phyloP scores from a whole-genome alignment of 2,329 filamentous ascomycete species.

The Verticillium albo-atrum region DNA sequence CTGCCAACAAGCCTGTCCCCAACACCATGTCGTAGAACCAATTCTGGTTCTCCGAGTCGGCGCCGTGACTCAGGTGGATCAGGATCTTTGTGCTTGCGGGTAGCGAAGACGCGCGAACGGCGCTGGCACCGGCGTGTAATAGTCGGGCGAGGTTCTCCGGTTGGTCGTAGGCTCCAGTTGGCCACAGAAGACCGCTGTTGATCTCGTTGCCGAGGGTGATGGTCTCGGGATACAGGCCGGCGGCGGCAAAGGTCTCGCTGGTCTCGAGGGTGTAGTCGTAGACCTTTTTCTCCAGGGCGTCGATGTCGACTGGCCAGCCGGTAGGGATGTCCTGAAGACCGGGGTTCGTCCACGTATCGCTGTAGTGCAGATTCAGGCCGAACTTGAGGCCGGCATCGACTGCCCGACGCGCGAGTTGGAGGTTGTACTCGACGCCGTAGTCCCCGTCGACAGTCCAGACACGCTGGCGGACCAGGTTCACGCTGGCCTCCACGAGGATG shows the following conservation, averaged over 20 bases:
- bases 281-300: neutral
- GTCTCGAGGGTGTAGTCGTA: neutral
- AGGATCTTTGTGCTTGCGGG: neutral
- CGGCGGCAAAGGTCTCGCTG: neutral
- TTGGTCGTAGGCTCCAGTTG: neutral
- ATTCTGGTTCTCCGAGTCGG: neutral
- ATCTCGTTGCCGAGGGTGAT: slow-evolving; percentile 3
- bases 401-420: neutral
- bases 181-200: neutral
- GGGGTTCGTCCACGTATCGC: slow-evolving; percentile 1
- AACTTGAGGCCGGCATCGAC: neutral
- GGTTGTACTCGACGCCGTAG: slow-evolving; percentile 1
- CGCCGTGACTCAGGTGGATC: neutral
- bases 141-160: neutral
- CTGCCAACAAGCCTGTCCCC: neutral
- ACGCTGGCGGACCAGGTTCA: slow-evolving; percentile 1
- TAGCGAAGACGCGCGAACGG: neutral
- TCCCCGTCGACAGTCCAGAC: slow-evolving; percentile 3
- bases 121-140: neutral
- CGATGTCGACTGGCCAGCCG: slow-evolving; percentile 1
- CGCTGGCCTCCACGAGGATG: neutral
- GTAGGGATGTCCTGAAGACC: neutral
- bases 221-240: neutral
- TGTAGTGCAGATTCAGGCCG: neutral
- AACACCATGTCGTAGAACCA: neutral